These are phyloP conservation scores for Sporobolomyces pararoseus DNA, from an alignment of 768 basidiomycete genomes.

Conservation along the genomic window DNA sequence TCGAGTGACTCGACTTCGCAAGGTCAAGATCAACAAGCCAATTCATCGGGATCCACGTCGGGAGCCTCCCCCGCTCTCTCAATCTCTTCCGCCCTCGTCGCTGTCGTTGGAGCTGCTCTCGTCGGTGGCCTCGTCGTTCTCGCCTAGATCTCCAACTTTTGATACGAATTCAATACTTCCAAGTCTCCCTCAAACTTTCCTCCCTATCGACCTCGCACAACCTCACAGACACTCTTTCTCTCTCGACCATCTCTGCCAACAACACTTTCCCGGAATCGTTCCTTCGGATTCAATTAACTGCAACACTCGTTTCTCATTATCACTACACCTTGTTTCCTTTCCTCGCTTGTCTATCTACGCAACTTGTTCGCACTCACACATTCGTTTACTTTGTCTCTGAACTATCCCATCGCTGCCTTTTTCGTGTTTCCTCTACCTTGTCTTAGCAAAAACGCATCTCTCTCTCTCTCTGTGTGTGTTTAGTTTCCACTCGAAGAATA, in stretches of 20 bases:
- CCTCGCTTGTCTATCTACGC: neutral
- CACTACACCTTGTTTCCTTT: neutral
- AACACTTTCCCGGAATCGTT: neutral
- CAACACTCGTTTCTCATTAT: slow-evolving; percentile 7
- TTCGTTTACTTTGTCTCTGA: too few species aligned
- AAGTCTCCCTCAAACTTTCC: too few species aligned
- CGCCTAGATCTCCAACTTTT: neutral
- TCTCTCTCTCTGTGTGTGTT: too few species aligned
- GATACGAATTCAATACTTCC: neutral
- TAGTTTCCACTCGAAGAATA: too few species aligned
- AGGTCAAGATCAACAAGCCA: slow-evolving; percentile 8
- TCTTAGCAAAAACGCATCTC: too few species aligned
- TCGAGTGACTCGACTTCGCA: neutral
- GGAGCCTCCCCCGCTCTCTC: neutral
- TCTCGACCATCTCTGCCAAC: neutral
- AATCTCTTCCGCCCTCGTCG: neutral
- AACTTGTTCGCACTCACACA: too few species aligned
- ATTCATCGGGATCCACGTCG: neutral
- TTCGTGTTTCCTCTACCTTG: too few species aligned
- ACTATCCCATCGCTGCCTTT: too few species aligned
- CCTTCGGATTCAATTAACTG: neutral
- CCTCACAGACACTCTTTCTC: neutral
- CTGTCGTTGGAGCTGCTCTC: neutral
- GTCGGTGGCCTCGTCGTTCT: slow-evolving; percentile 2
- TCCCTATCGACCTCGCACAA: neutral